Evolutionary conservation across 352 stramenopile species (phyloP).

Genomic region (Pythium sukuiense): DNA sequence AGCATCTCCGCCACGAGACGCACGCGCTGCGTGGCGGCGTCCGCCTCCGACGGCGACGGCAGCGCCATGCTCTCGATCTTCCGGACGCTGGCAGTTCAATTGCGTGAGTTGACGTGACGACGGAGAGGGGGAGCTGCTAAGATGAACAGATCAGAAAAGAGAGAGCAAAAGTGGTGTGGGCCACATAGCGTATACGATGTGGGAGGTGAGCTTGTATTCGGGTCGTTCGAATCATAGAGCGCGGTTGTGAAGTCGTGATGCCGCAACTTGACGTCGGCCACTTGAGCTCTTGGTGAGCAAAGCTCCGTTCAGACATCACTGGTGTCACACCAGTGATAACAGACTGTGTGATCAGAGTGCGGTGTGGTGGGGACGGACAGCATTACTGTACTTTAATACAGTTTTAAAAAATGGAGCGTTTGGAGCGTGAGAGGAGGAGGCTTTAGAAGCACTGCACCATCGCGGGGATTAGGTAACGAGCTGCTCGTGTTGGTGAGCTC

Average conservation of each 20-base stretch:
- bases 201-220: background rate
- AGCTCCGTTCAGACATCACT: too few relatives aligned
- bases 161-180: background rate
- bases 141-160: background rate
- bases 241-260: too few relatives aligned
- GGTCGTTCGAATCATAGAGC: too few relatives aligned
- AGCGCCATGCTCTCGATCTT: slow-evolving; percentile 17
- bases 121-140: background rate
- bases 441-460: background rate
- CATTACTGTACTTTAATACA: too few relatives aligned
- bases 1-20: slow-evolving; percentile 78
- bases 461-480: background rate
- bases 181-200: background rate
- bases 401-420: too few relatives aligned
- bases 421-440: too few relatives aligned
- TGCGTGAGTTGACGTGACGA: too few relatives aligned
- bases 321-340: too few relatives aligned
- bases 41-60: slow-evolving; percentile 34
- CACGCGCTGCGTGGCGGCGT: slow-evolving; percentile 62
- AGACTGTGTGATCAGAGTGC: too few relatives aligned
- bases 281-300: too few relatives aligned
- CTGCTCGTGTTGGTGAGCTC: slow-evolving; percentile 1
- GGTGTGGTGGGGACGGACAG: too few relatives aligned
- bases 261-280: too few relatives aligned
- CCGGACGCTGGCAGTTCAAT: background rate